A percentile compares a stretch with the other conserved stretches of the same genome.
Conservation (phyloP, 2,329 filamentous ascomycete species). For the Massarina eburnea region DNA sequence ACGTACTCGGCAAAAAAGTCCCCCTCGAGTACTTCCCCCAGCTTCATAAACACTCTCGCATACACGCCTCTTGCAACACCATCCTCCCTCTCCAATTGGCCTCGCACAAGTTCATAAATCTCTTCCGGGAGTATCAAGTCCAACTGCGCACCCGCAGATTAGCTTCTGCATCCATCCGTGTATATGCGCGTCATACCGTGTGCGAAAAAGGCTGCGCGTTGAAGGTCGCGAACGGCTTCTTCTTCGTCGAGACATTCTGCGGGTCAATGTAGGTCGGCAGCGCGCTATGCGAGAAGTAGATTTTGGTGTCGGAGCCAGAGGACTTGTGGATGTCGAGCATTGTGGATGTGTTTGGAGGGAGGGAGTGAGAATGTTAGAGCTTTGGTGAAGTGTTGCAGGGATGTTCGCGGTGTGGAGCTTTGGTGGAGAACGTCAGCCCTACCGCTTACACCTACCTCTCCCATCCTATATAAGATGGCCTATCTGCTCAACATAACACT, state of each 20-base stretch:
- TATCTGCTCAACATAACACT: too few relatives aligned
- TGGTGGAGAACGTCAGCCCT: not conserved
- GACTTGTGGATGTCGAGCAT: slow-evolving; percentile 42
- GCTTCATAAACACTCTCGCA: slow-evolving; percentile 69
- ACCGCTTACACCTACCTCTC: not conserved
- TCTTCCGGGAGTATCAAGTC: slow-evolving; percentile 74
- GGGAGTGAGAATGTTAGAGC: not conserved
- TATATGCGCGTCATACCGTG: slow-evolving; percentile 51
- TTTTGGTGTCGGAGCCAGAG: slow-evolving; percentile 58
- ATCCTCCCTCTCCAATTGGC: slow-evolving; percentile 52
- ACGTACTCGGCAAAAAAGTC: slow-evolving; percentile 84
- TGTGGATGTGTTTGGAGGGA: not conserved
- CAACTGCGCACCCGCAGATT: slow-evolving; percentile 46
- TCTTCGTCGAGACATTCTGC: slow-evolving; percentile 57
- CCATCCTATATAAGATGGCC: not conserved
- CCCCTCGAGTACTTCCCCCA: slow-evolving; percentile 70
- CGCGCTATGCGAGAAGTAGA: slow-evolving; percentile 69
- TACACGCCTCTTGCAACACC: slow-evolving; percentile 52
- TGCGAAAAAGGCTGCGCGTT: slow-evolving; percentile 67
- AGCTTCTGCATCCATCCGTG: not conserved
- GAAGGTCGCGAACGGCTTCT: slow-evolving; percentile 74
- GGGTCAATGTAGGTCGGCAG: slow-evolving; percentile 70
- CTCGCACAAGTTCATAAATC: slow-evolving; percentile 56
- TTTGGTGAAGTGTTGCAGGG: not conserved
- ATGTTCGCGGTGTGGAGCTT: not conserved